Evolutionary conservation across 352 stramenopile genomes (phyloP), one percentile per base, ranked within the genome.

Genomic region (Pythium diclinum): DNA sequence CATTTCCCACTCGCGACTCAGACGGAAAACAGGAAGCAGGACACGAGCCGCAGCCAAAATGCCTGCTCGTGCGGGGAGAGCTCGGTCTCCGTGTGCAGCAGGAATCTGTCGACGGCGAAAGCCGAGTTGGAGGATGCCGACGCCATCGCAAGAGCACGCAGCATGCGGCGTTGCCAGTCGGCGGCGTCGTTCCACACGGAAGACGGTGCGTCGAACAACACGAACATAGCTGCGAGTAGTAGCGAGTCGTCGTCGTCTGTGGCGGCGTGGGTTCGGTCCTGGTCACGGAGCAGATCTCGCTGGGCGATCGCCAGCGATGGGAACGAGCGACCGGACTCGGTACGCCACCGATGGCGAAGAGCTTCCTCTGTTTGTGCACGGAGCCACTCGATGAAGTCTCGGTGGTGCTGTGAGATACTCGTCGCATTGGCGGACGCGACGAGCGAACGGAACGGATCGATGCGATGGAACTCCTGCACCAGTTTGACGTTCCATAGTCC

Each of bases 401-500:
- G 55, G 17, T 62, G 46, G 46, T 52, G 46, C 46, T 52, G 46
- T 2, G 46, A 52, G 7, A 19, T 7, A 16, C 46, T 52, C 5
- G 46, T 72, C 0, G 55, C 59, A 17, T 34, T 52, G 21, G 59
- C 61, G 14, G 59, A 54, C 23, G 46, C 5, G 38, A 66, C 65
- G 14, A 66, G n/a, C 2, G 56, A 59, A 19, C 33, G 42, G 23
- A 73, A 68, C 1, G 57, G 61, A 51, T 59, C 40, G 1, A 74
- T 32, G 17, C 62, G 61, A 54, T 77, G 42, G 55, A 59, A 77
- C 21, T 75, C 69, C 3, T 60, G 57, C 56, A 71, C 72, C 11
- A 91, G 46, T 32, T 76, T 77, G 13, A 92, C 38, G 14, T 77
- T 74, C 52, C 78, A 73, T 34, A 90, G 47, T 17, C 79, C 76